These are phyloP conservation scores for Plasmodium ovale DNA, from an alignment of 169 alveolate species.

Conservation along the genomic window DNA sequence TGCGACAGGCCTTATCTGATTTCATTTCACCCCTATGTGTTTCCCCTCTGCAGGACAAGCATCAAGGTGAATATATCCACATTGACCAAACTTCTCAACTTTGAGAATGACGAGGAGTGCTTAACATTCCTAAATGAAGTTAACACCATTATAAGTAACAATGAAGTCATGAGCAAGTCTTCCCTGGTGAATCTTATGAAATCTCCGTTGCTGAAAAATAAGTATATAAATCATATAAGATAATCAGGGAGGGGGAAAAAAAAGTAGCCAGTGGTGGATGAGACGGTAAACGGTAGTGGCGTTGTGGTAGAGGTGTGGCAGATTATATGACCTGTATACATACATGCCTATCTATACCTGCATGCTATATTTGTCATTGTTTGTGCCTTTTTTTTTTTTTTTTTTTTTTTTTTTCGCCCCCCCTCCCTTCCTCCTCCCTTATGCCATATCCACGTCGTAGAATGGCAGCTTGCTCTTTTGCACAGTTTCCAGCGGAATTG, in stretches of 20 bases:
- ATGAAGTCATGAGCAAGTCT: conserved; percentile 59
- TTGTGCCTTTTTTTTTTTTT: neutral
- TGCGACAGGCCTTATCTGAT: neutral
- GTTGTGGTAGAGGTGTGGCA: no score
- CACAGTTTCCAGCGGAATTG: conserved; percentile 76
- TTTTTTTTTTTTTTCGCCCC: neutral
- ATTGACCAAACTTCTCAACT: conserved; percentile 36
- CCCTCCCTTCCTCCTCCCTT: neutral
- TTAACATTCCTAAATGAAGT: conserved; percentile 44
- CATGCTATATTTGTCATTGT: neutral
- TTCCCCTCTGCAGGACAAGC: conserved; percentile 28
- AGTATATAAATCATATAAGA: conserved; percentile 65
- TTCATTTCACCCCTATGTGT: neutral
- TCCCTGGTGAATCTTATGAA: conserved; percentile 65
- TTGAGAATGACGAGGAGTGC: conserved; percentile 50
- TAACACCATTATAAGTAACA: conserved; percentile 46
- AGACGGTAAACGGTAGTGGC: no score
- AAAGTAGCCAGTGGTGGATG: no score
- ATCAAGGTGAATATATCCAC: conserved; percentile 54
- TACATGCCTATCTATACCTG: neutral
- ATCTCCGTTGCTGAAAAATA: conserved; percentile 54
- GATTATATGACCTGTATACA: neutral
- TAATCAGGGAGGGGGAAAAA: neutral
- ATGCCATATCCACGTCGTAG: conserved; percentile 21
- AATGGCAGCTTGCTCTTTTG: conserved; percentile 26